Evolutionary conservation across 441 rosid genomes (phyloP).

Genomic region (Populus hybrid): DNA sequence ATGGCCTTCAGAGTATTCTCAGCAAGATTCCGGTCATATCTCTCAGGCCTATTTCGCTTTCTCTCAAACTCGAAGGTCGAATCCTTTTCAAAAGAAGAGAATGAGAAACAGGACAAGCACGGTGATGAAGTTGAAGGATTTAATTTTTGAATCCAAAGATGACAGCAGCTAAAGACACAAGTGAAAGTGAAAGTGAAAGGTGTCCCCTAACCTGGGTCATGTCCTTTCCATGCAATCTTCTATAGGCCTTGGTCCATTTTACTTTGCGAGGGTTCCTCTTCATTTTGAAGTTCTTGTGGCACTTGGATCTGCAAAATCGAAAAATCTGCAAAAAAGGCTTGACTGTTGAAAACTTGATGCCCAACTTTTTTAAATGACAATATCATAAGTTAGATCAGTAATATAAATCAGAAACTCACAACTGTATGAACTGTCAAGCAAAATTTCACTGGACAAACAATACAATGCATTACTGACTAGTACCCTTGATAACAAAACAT

Average conservation of each 20-base stretch:
- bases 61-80: constrained; percentile 91
- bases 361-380: not conserved
- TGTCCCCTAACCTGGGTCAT: constrained; percentile 69
- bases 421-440: not conserved
- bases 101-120: not conserved
- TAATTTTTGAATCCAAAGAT: not conserved
- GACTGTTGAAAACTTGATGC: not conserved
- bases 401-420: not conserved
- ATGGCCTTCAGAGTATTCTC: constrained; percentile 68
- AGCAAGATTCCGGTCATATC: constrained; percentile 77
- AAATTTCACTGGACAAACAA: not conserved
- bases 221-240: constrained; percentile 84
- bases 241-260: constrained; percentile 92
- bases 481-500: not conserved
- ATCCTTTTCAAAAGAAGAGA: constrained; percentile 39
- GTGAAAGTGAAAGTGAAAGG: not conserved
- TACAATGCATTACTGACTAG: not conserved
- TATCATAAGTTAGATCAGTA: not conserved
- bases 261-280: constrained; percentile 96
- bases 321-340: constrained; percentile 52
- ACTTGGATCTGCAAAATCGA: constrained; percentile 88
- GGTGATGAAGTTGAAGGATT: not conserved
- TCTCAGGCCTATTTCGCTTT: constrained; percentile 89
- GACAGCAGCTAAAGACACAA: not conserved
- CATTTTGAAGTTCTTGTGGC: constrained; percentile 97